A percentile compares a stretch with the other conserved stretches of the same genome.
These are phyloP conservation scores for Aspergillus chevalieri DNA, from an alignment of 2,329 filamentous ascomycete genomes.

Conservation along the genomic window DNA sequence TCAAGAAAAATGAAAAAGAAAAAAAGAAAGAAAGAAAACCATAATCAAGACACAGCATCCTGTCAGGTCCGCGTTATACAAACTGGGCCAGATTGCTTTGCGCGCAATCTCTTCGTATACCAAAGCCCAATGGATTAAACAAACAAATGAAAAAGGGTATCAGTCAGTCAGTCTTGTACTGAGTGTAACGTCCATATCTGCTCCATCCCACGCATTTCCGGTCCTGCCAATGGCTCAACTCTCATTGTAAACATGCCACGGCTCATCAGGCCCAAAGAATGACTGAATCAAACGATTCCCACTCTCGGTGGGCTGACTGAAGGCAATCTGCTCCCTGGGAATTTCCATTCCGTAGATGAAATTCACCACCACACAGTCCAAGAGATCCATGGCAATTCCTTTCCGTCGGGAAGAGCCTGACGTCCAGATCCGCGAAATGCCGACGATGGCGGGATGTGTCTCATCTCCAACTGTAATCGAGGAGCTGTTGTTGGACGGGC, in stretches of 20 bases:
- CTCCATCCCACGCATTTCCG: background rate
- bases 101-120: background rate
- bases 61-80: background rate
- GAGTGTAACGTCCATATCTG: slow-evolving; percentile 1
- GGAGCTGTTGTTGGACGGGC: slow-evolving; percentile 23
- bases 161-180: slow-evolving; percentile 14
- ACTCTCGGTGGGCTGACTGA: slow-evolving; percentile 61
- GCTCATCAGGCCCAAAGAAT: slow-evolving; percentile 51
- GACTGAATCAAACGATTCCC: slow-evolving; percentile 53
- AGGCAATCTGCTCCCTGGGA: slow-evolving; percentile 52
- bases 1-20: slow-evolving; percentile 1
- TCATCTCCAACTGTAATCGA: slow-evolving; percentile 43
- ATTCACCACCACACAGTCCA: slow-evolving; percentile 51
- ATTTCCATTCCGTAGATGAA: slow-evolving; percentile 53
- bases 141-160: slow-evolving; percentile 16
- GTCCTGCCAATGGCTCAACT: slow-evolving; percentile 18
- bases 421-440: slow-evolving; percentile 62
- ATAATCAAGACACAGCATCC: background rate
- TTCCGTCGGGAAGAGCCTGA: slow-evolving; percentile 50
- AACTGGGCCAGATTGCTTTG: background rate
- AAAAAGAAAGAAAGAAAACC: slow-evolving; percentile 6
- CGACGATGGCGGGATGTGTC: slow-evolving; percentile 47
- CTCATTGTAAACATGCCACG: slow-evolving; percentile 56
- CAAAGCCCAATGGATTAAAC: slow-evolving; percentile 3
- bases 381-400: slow-evolving; percentile 52